A percentile compares a stretch with the other conserved stretches of the same genome.
phyloP scores from a whole-genome alignment of 306 rosid genomes.

The Cercis canadensis region DNA sequence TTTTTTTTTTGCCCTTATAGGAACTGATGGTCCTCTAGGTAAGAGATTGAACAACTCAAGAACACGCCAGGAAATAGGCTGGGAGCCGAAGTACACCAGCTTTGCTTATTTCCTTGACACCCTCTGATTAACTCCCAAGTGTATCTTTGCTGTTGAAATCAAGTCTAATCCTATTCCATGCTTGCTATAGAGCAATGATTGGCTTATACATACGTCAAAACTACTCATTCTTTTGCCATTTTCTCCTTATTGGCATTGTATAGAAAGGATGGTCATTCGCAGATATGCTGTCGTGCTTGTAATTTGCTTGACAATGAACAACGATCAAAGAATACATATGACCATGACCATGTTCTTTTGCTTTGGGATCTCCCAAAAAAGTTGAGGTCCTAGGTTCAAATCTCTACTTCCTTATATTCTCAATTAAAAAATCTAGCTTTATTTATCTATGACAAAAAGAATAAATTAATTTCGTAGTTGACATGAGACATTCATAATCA shows the following conservation, averaged over 20 bases:
- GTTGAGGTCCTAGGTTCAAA: no score
- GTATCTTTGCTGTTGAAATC: constrained; percentile 19
- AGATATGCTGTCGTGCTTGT: no score
- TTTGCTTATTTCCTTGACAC: constrained; percentile 74
- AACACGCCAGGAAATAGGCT: constrained; percentile 79
- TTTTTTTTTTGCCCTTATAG: constrained; percentile 44
- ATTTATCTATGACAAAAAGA: no score
- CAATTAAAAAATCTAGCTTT: no score
- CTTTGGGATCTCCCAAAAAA: no score
- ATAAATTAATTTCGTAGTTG: no score
- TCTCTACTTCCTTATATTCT: no score
- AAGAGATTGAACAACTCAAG: constrained; percentile 86
- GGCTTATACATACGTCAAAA: neutral
- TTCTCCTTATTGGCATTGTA: constrained; percentile 38
- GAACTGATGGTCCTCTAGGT: constrained; percentile 80
- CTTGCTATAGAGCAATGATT: neutral
- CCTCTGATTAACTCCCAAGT: constrained; percentile 46
- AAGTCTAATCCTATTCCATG: neutral
- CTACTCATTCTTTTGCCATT: constrained; percentile 10
- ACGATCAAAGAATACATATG: no score
- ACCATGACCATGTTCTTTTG: no score
- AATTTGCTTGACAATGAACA: no score
- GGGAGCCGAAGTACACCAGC: constrained; percentile 93
- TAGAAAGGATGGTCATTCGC: constrained; percentile 30
- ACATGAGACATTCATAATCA: no score